Percentiles rank a stretch among this genome's conserved stretches.
Conservation (phyloP, 306 rosid genomes). For the Fragaria ananassa region DNA sequence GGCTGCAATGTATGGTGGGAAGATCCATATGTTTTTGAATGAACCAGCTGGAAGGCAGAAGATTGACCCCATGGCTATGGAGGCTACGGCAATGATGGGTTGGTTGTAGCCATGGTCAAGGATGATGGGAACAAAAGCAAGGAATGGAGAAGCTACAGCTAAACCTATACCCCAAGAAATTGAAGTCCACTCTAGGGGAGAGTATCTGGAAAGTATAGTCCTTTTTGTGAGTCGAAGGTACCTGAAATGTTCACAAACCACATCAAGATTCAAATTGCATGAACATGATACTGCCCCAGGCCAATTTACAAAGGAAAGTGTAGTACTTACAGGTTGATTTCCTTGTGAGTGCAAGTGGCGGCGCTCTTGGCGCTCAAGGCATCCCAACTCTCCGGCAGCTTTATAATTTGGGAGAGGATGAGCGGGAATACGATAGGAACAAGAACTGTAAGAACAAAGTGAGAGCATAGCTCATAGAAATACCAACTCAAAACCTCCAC, state of each 20-base stretch:
- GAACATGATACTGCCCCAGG: not conserved
- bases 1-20: constrained; percentile 58
- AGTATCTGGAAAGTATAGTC: constrained; percentile 39
- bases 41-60: constrained; percentile 75
- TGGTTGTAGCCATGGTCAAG: constrained; percentile 63
- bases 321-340: constrained; percentile 54
- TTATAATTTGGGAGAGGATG: constrained; percentile 59
- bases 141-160: constrained; percentile 56
- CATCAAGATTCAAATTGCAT: not conserved
- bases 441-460: constrained; percentile 59
- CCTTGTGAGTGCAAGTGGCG: constrained; percentile 45
- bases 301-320: not conserved
- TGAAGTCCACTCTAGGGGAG: constrained; percentile 72
- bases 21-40: constrained; percentile 55
- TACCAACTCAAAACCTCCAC: constrained; percentile 77
- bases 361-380: constrained; percentile 19
- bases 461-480: constrained; percentile 68
- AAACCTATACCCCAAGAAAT: constrained; percentile 79
- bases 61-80: constrained; percentile 61
- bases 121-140: constrained; percentile 50
- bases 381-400: constrained; percentile 25
- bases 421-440: constrained; percentile 84
- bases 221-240: constrained; percentile 51
- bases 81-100: constrained; percentile 34
- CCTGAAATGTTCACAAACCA: constrained; percentile 39